Conservation (phyloP, 495 filamentous ascomycete species). For the Hyaloscypha finlandica region DNA sequence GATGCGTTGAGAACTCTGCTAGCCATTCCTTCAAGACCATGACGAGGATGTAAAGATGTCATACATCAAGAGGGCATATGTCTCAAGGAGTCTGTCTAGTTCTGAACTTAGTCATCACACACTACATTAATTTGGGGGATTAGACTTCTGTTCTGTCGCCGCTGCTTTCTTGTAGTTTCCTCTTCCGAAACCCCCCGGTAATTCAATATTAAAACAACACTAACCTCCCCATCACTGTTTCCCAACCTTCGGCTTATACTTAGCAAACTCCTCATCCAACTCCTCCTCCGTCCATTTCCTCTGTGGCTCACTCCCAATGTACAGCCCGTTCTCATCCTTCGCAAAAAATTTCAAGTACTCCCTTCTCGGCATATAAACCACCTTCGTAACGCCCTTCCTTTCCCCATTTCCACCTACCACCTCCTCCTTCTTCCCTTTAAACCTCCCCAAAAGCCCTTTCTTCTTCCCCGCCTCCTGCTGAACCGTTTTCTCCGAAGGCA, state of each 20-base stretch:
- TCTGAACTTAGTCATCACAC: too few relatives aligned
- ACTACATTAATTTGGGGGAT: too few relatives aligned
- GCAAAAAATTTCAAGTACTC: slow-evolving; percentile 34
- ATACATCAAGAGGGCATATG: too few relatives aligned
- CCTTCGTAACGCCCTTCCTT: slow-evolving; percentile 19
- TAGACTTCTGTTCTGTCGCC: too few relatives aligned
- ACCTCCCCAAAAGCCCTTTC: neutral
- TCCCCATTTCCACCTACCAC: neutral
- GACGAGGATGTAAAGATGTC: too few relatives aligned
- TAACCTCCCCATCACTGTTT: slow-evolving; percentile 10
- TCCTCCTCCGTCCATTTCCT: slow-evolving; percentile 30
- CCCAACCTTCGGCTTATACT: slow-evolving; percentile 18
- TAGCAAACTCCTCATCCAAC: slow-evolving; percentile 21
- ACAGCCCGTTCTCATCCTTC: slow-evolving; percentile 21
- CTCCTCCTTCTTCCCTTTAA: neutral
- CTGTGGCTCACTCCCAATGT: slow-evolving; percentile 29
- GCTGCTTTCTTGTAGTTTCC: too few relatives aligned
- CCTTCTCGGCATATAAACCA: slow-evolving; percentile 31
- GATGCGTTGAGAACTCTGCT: too few relatives aligned
- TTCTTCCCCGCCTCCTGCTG: neutral
- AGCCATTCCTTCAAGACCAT: too few relatives aligned
- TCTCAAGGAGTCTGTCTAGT: too few relatives aligned
- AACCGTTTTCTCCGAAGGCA: neutral
- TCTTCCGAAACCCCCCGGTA: too few relatives aligned
- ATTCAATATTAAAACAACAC: too few relatives aligned